These are phyloP conservation scores for Aspergillus quadrilineatus DNA, from an alignment of 2,329 filamentous ascomycete genomes.

Conservation along the genomic window DNA sequence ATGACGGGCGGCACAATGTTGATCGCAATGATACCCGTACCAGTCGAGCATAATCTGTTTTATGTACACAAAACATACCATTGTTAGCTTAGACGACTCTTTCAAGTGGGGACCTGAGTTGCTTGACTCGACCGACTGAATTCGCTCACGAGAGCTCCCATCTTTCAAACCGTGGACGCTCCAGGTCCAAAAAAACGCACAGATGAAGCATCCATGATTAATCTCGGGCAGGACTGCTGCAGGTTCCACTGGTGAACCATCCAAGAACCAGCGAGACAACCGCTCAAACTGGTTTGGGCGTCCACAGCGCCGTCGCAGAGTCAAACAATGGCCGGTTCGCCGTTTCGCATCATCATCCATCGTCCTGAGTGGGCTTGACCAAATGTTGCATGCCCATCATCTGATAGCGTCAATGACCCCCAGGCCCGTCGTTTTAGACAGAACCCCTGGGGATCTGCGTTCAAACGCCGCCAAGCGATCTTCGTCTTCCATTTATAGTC, in stretches of 20 bases:
- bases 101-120: not conserved
- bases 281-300: not conserved
- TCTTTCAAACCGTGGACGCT: conserved; percentile 9
- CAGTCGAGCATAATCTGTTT: not conserved
- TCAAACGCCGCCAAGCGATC: conserved; percentile 8
- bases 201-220: not conserved
- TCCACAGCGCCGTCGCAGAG: not conserved
- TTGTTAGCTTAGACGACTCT: not conserved
- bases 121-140: not conserved
- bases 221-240: not conserved
- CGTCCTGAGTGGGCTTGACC: not conserved
- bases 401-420: not conserved
- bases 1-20: not conserved
- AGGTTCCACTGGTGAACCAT: not conserved
- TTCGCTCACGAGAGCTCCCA: not conserved
- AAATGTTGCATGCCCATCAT: not conserved
- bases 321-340: not conserved
- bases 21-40: conserved; percentile 5
- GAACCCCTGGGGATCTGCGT: conserved; percentile 3
- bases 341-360: not conserved
- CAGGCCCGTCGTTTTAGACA: not conserved
- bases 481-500: conserved; percentile 12
- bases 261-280: not conserved
- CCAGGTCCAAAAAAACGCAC: conserved; percentile 8
- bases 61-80: not conserved